These are phyloP conservation scores for Saccharomyces uvarum DNA, from an alignment of 1,139 yeast species.

Conservation along the genomic window DNA sequence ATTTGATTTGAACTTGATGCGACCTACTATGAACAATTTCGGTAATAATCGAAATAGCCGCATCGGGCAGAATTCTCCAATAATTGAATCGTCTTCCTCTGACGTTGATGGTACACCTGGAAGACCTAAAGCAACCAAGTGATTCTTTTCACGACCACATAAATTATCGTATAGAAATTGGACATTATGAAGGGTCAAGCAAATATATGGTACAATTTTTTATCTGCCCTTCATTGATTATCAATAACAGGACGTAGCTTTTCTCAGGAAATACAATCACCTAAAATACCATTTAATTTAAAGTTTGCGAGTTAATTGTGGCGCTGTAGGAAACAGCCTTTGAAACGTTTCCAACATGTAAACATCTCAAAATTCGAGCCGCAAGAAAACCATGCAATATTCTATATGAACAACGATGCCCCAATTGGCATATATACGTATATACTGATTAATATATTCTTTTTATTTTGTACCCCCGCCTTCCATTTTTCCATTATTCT, in stretches of 20 bases:
- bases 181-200: background rate
- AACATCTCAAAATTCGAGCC: background rate
- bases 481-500: no score
- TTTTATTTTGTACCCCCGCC: background rate
- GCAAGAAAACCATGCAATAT: background rate
- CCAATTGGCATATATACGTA: background rate
- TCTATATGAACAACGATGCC: background rate
- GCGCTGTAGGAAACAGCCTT: background rate
- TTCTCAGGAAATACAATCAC: background rate
- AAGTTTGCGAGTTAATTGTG: background rate
- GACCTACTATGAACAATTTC: background rate
- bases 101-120: background rate
- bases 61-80: background rate
- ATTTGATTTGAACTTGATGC: conserved; percentile 4
- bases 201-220: background rate
- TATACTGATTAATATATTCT: background rate
- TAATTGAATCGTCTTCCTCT: background rate
- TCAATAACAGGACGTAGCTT: background rate
- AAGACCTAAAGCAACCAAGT: background rate
- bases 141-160: background rate
- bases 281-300: background rate
- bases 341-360: background rate
- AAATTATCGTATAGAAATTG: background rate
- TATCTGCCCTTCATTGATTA: background rate
- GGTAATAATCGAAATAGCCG: background rate